phyloP scores from a whole-genome alignment of 106 monocot genomes.

The Vanilla planifolia region DNA sequence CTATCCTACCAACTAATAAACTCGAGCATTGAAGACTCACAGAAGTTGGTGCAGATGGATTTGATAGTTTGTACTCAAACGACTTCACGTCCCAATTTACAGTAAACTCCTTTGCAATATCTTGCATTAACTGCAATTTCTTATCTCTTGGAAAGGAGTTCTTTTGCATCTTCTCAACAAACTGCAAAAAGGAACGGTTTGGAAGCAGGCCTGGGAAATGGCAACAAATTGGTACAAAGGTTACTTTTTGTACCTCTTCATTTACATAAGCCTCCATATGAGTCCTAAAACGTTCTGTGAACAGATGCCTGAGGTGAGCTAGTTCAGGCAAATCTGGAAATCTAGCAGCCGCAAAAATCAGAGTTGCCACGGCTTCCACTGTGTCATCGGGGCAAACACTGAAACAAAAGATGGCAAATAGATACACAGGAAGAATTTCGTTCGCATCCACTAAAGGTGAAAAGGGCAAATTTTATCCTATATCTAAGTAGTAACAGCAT shows the following conservation, averaged over 20 bases:
- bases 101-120: constrained; percentile 58
- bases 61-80: constrained; percentile 20
- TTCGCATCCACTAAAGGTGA: too few relatives aligned
- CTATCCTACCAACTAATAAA: neutral
- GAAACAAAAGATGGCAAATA: neutral
- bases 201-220: neutral
- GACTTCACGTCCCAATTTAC: constrained; percentile 44
- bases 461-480: too few relatives aligned
- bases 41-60: constrained; percentile 10
- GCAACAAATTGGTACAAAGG: neutral
- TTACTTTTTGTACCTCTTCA: constrained; percentile 36
- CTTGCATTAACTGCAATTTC: constrained; percentile 69
- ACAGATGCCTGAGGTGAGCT: constrained; percentile 48
- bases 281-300: constrained; percentile 52
- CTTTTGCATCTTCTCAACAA: constrained; percentile 46
- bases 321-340: constrained; percentile 83
- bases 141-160: constrained; percentile 50
- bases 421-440: too few relatives aligned
- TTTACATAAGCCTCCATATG: constrained; percentile 46
- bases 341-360: constrained; percentile 88
- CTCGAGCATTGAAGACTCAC: constrained; percentile 17
- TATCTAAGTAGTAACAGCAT: too few relatives aligned
- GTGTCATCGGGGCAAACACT: constrained; percentile 75
- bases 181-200: constrained; percentile 21
- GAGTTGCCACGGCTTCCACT: constrained; percentile 63